Evolutionary conservation across 129 eudicot genomes (phyloP).

Genomic region (Centella asiatica): DNA sequence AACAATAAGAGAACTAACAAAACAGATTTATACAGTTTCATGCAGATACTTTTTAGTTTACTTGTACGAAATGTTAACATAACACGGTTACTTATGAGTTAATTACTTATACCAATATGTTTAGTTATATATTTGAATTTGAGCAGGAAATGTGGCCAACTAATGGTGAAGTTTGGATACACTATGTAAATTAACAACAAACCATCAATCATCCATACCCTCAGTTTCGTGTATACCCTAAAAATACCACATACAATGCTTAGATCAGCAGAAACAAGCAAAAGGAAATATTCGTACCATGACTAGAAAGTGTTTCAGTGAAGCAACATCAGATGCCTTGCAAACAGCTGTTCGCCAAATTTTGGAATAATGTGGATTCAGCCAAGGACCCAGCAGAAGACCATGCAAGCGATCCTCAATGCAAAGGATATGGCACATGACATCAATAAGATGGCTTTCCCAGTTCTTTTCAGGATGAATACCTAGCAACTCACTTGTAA

Average conservation of each 20-base stretch:
- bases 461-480: constrained; percentile 28
- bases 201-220: too few species aligned
- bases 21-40: too few species aligned
- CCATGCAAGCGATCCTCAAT: constrained; percentile 87
- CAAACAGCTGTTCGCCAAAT: constrained; percentile 49
- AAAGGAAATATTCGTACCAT: constrained; percentile 33
- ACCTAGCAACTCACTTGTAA: constrained; percentile 40
- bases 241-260: constrained; percentile 2
- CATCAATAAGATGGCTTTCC: constrained; percentile 56
- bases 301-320: constrained; percentile 50
- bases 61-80: too few species aligned
- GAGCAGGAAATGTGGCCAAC: too few species aligned
- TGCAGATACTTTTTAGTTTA: too few species aligned
- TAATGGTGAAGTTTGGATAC: too few species aligned
- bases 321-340: constrained; percentile 32
- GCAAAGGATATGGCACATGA: constrained; percentile 56
- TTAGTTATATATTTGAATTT: too few species aligned
- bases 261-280: neutral
- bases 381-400: constrained; percentile 90
- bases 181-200: too few species aligned
- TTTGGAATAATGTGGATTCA: constrained; percentile 49
- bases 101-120: too few species aligned
- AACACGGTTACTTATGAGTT: too few species aligned
- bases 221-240: too few species aligned
- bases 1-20: too few species aligned